A percentile compares a stretch with the other conserved stretches of the same genome.
These are phyloP conservation scores for Alternaria ethzedia DNA, from an alignment of 2,329 filamentous ascomycete genomes.

Conservation along the genomic window DNA sequence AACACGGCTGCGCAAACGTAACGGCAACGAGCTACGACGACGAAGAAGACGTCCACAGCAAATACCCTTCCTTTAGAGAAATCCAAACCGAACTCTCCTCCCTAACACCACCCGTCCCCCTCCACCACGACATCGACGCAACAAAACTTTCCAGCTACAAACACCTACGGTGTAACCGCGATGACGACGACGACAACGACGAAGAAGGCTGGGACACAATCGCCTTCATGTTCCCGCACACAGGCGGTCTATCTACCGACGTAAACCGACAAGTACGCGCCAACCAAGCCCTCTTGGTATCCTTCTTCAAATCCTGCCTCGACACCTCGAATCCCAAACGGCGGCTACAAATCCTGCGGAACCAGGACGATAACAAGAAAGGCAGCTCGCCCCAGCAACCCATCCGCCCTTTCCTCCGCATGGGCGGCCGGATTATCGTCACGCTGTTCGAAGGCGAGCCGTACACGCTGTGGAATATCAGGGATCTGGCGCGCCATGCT, in stretches of 20 bases:
- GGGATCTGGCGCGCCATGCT: conserved; percentile 80
- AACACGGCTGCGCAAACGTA: conserved; percentile 70
- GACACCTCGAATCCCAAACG: conserved; percentile 21
- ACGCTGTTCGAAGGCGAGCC: conserved; percentile 93
- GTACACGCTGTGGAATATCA: conserved; percentile 94
- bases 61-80: conserved; percentile 56
- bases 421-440: conserved; percentile 71
- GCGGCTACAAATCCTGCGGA: conserved; percentile 19
- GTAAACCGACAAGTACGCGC: conserved; percentile 92
- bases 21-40: conserved; percentile 74
- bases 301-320: conserved; percentile 41
- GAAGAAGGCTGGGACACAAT: conserved; percentile 71
- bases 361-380: conserved; percentile 5
- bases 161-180: conserved; percentile 25
- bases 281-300: conserved; percentile 60
- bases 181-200: conserved; percentile 22
- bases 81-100: conserved; percentile 34
- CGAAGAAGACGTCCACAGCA: conserved; percentile 60
- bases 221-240: conserved; percentile 96
- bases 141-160: conserved; percentile 56
- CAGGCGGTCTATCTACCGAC: conserved; percentile 89
- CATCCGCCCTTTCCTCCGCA: conserved; percentile 51
- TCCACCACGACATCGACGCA: conserved; percentile 69
- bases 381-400: not conserved
- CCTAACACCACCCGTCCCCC: conserved; percentile 44